These are phyloP conservation scores for Chlorella variabilis DNA, from an alignment of 163 green algal species.

Conservation along the genomic window DNA sequence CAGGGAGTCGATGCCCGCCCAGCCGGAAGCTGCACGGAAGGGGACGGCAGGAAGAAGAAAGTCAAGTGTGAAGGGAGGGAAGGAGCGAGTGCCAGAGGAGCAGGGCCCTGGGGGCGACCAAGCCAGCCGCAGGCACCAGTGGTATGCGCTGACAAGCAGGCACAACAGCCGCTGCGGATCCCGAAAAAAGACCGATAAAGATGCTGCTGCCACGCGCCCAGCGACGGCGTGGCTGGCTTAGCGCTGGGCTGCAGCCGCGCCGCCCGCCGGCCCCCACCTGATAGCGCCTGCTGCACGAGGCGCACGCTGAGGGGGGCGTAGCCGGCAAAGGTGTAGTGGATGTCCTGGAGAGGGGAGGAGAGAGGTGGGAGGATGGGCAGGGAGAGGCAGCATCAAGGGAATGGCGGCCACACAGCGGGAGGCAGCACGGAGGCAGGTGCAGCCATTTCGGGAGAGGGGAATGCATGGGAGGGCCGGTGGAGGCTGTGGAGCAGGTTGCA, in stretches of 20 bases:
- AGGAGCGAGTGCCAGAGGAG: background rate
- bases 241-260: background rate
- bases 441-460: no score
- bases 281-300: slow-evolving; percentile 82
- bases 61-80: no score
- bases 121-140: background rate
- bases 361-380: background rate
- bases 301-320: slow-evolving; percentile 91
- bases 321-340: slow-evolving; percentile 75
- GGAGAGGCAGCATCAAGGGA: background rate
- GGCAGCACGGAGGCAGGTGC: no score
- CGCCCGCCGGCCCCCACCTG: background rate
- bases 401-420: background rate
- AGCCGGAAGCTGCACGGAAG: slow-evolving; percentile 8
- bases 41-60: no score
- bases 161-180: no score
- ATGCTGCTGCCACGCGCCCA: no score
- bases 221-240: background rate
- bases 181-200: no score
- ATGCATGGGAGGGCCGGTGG: no score
- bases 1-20: slow-evolving; percentile 53
- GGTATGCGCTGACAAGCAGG: slow-evolving; percentile 2
- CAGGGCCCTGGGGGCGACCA: background rate
- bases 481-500: no score
- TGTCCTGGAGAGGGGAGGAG: slow-evolving; percentile 60